phyloP scores from a whole-genome alignment of 768 basidiomycete species.

The Kwoniella dendrophila region DNA sequence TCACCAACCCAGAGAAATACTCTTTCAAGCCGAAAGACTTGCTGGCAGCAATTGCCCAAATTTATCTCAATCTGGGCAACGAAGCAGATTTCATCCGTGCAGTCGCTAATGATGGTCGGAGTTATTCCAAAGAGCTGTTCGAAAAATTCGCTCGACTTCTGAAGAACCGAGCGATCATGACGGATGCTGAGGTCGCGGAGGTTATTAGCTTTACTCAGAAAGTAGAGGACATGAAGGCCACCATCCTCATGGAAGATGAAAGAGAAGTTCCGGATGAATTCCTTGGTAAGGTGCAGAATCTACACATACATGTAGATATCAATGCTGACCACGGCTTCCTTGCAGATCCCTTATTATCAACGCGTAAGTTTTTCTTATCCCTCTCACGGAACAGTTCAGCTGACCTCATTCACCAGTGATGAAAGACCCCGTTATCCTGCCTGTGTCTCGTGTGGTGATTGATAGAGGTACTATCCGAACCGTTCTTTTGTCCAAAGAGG shows the following conservation, averaged over 20 bases:
- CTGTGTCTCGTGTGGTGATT: constrained; percentile 74
- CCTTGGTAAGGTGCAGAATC: constrained; percentile 65
- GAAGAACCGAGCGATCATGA: constrained; percentile 67
- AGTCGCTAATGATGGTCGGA: constrained; percentile 90
- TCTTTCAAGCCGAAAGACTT: constrained; percentile 81
- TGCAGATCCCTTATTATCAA: constrained; percentile 20
- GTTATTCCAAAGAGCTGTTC: constrained; percentile 82
- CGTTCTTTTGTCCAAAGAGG: constrained; percentile 84
- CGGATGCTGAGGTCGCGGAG: constrained; percentile 71
- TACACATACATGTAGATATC: neutral
- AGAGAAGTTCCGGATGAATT: constrained; percentile 96
- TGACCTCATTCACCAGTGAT: constrained; percentile 79
- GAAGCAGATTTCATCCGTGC: constrained; percentile 77
- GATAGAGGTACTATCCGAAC: constrained; percentile 94
- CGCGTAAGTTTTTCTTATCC: constrained; percentile 18
- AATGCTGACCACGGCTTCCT: constrained; percentile 1
- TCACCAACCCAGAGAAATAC: constrained; percentile 83
- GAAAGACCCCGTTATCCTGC: constrained; percentile 90
- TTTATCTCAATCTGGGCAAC: constrained; percentile 84
- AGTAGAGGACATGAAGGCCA: constrained; percentile 80
- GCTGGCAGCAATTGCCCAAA: constrained; percentile 81
- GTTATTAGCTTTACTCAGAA: constrained; percentile 71
- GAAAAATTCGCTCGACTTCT: constrained; percentile 73
- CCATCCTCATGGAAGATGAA: constrained; percentile 72
- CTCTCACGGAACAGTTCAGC: constrained; percentile 57